Evolutionary conservation across 495 filamentous ascomycete species (phyloP), one percentile per base, ranked within the genome.

Genomic region (Penicillium robsamsonii): DNA sequence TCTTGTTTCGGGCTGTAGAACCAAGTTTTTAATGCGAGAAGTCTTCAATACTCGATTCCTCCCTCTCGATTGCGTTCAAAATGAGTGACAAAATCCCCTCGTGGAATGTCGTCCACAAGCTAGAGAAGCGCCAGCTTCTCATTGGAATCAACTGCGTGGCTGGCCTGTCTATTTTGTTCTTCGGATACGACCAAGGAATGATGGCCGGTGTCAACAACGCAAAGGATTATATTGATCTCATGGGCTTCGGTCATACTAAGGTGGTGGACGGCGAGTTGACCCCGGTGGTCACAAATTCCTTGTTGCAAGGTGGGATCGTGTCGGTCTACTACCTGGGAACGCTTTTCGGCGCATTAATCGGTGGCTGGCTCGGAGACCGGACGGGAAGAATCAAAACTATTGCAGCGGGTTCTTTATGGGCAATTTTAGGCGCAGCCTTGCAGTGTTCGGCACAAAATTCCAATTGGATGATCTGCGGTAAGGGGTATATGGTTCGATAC

Each of bases 171-270:
- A 85, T 84, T 53, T 76, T 83, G 56, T 84, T 84, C 72, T 82
- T 84, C 44, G 82, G 81, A 50, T 87, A 87, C 67, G 84, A 87
- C 56, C 84, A 87, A 64, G 87, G 87, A 54, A 82, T 91, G 79
- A 90, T 89, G 85, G 81, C 84, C 18, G 87, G 88, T 45, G 88
- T 90, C 8, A 89, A 90, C 66, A 84, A 80, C 46, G 75, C 82
- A 30, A 75, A 80, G 35, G 69, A 88, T 58, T 89, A 89, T 63
- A 81, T 84, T 57, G 74, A 83, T 10, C 71, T 81, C 12, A 88
- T 89, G 86, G 75, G 77, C 33, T 84, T 88, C 58, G 87, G 86
- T 4, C 75, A 87, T 50, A 78, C 76, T 6, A 72, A 83, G 38
- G 72, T 76, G 33, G 58, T 63, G n/a, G 64, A 71, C 25, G 76